A percentile compares a stretch with the other conserved stretches of the same genome.
Conservation (phyloP, 352 stramenopile species). For the Peronospora destructor region DNA sequence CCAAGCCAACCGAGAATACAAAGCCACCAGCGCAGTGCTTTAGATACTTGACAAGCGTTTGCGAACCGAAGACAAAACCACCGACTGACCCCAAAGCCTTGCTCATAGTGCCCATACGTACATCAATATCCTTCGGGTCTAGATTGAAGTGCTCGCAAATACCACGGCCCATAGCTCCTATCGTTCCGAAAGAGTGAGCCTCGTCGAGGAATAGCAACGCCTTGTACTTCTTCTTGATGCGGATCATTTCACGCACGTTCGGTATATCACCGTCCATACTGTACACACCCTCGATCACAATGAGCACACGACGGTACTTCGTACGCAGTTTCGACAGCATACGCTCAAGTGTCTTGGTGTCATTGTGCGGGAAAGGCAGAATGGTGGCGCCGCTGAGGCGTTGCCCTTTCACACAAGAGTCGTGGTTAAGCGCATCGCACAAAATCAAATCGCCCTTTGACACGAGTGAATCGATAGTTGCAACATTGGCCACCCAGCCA, state of each 20-base stretch:
- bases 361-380: conserved; percentile 72
- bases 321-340: conserved; percentile 63
- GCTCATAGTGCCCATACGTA: conserved; percentile 71
- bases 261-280: conserved; percentile 69
- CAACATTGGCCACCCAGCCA: conserved; percentile 74
- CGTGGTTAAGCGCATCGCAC: conserved; percentile 73
- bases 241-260: conserved; percentile 43
- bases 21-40: conserved; percentile 66
- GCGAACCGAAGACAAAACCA: conserved; percentile 53
- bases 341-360: conserved; percentile 60
- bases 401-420: conserved; percentile 73
- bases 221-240: conserved; percentile 69
- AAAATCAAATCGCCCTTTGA: conserved; percentile 70
- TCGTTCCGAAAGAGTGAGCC: conserved; percentile 61
- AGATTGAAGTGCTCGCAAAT: conserved; percentile 49
- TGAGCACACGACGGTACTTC: conserved; percentile 70
- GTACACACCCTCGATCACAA: conserved; percentile 62
- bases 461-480: conserved; percentile 67
- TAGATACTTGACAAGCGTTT: conserved; percentile 48
- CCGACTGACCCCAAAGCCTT: conserved; percentile 62
- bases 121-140: conserved; percentile 42
- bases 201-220: conserved; percentile 53
- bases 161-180: conserved; percentile 45
- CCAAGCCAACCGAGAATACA: conserved; percentile 72
- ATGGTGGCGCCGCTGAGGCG: conserved; percentile 72